Base-by-base conservation (phyloP, 192 early-diverging fungal species). In the Podila minutissima region DNA sequence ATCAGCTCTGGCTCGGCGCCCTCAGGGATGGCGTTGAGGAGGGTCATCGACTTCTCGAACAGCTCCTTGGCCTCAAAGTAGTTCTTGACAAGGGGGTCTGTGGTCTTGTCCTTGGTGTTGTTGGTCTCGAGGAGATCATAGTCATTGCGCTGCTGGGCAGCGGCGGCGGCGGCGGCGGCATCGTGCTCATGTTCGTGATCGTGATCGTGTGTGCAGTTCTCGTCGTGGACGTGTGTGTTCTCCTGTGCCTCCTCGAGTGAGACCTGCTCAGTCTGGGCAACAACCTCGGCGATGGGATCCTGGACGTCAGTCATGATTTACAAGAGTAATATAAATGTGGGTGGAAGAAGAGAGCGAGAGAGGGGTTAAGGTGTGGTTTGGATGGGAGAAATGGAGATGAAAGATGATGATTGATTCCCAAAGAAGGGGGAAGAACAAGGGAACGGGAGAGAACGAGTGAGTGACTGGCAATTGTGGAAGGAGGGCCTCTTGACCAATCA, bases 11-110 rank as follows among this genome's bases (percentile, higher is more conserved):
- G 77, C 0, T 89, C 86, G 11, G 85, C 65, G 48, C 84, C 76
- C 49, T 84, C 70, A 19, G 89, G 89, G 72, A 90, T 84, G 51
- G 74, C 65, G 71, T 83, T 84, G 51, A 55, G 53, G 53, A 55
- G 53, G 24, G 53, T 55, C 53, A 55, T 55, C 2, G 53, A 55
- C 53, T 55, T 55, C 24, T 55, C 53, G 53, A 55, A 55, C 31
- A 87, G 63, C 46, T 79, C 84, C 74, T 89, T 90, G 62, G 89
- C 86, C 64, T 86, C 83, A n/a, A 86, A 75, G 71, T 90, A 90
- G 61, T 81, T 81, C 77, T 86, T 75, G 59, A 82, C 87, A 32
- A 77, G 66, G 28, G 87, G 87, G 68, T 89, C 87, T 13, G 74
- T 83, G 26, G 85, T 86, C 62, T 86, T 82, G 53, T 81, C 72